A percentile compares a stretch with the other conserved stretches of the same genome.
Evolutionary conservation across 2,329 filamentous ascomycete species (phyloP).

Genomic region (Epichloe typhina): DNA sequence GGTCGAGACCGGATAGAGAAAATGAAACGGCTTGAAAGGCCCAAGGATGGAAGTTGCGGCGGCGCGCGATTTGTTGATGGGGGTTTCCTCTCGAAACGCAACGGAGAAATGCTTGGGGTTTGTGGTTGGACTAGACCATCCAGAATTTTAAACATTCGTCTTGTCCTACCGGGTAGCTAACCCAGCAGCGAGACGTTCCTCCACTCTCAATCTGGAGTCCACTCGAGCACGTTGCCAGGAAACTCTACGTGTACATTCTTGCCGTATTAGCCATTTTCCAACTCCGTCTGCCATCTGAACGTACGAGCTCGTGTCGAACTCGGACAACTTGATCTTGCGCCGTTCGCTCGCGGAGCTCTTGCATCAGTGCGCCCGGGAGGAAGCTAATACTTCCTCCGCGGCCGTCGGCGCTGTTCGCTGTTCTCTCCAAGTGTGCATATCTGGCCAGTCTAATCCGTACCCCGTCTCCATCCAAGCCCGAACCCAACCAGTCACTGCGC

Average conservation of each 20-base stretch:
- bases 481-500: neutral
- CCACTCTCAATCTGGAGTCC: conserved; percentile 2
- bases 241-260: neutral
- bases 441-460: neutral
- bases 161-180: too few relatives aligned
- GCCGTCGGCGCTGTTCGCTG: neutral
- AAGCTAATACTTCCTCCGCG: neutral
- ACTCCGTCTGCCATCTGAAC: too few relatives aligned
- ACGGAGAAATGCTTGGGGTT: conserved; percentile 23
- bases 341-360: too few relatives aligned
- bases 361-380: neutral
- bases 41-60: conserved; percentile 3
- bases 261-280: too few relatives aligned
- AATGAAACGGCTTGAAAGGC: conserved; percentile 3
- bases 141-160: conserved; percentile 20
- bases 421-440: neutral
- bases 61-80: conserved; percentile 20
- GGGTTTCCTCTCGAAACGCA: conserved; percentile 17
- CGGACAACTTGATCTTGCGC: too few relatives aligned
- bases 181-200: neutral
- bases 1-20: conserved; percentile 9
- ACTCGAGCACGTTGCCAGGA: neutral
- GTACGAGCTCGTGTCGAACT: too few relatives aligned
- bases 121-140: conserved; percentile 12
- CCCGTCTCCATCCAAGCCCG: neutral